Conservation (phyloP, 257 asterid species). For the Solanum neorickii region DNA sequence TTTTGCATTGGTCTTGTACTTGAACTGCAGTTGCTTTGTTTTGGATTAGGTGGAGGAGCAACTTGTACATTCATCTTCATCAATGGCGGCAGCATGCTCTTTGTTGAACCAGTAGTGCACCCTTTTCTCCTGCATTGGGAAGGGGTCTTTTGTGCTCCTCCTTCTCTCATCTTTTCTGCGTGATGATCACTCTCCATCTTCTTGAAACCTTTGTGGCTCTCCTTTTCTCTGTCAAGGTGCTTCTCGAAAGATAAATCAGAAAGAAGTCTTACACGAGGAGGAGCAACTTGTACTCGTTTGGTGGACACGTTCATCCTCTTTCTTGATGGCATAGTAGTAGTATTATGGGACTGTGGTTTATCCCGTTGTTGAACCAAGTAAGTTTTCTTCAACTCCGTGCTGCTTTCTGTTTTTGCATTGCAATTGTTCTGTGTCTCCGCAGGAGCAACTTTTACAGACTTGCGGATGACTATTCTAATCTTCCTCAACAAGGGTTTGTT, state of each 20-base stretch:
- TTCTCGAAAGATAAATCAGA: too few relatives aligned
- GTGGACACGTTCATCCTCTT: too few relatives aligned
- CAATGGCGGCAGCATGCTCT: neutral
- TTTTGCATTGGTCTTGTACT: neutral
- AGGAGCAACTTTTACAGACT: too few relatives aligned
- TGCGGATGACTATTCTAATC: too few relatives aligned
- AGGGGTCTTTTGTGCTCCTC: neutral
- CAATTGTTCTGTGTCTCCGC: too few relatives aligned
- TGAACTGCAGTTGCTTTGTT: neutral
- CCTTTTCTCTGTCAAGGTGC: too few relatives aligned
- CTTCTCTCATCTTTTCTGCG: neutral
- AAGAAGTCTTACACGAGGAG: too few relatives aligned
- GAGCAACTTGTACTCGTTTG: too few relatives aligned
- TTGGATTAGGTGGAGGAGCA: neutral
- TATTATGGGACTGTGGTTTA: too few relatives aligned
- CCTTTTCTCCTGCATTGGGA: neutral
- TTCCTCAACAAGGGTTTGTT: neutral
- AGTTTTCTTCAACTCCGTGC: neutral
- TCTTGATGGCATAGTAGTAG: too few relatives aligned
- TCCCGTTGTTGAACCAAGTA: too few relatives aligned
- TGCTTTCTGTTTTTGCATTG: neutral
- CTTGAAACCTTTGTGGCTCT: neutral
- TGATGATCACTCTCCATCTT: neutral
- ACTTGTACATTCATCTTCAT: neutral
- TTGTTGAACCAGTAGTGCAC: neutral